Evolutionary conservation across 345 rosid species (phyloP), one percentile per base, ranked within the genome.

Genomic region (Combretum micranthum): DNA sequence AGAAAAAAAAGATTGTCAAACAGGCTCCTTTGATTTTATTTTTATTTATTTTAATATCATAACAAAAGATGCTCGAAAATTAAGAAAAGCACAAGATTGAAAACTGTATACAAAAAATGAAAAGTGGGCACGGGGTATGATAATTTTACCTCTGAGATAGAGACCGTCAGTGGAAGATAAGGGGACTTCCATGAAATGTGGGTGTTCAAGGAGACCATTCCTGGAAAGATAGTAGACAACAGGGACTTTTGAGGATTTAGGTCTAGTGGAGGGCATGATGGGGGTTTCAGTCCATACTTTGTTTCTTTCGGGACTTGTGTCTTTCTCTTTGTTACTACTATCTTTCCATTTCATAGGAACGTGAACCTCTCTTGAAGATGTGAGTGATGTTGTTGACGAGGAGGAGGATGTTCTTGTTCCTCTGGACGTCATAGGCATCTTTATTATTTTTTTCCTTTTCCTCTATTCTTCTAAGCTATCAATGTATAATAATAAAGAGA

Each of bases 181-280:
- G 45, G 93, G 73, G 57, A 88, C 97, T 67, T 92, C 96, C 76
- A 89, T 86, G 82, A 89, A 88, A 83, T 89, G 99, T 17, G 99
- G 99, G 64, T 92, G 99, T 61, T 92, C 96, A 21, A 92, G 96
- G 62, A 84, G 94, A 55, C 99, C 99, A 65, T 83, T 86, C 26
- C 94, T 79, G 62, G 76, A 83, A 51, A 92, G 80, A 57, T 89
- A 92, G 63, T 92, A 92, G 18, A 92, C 85, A 26, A 92, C 99
- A 50, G 94, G 72, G 50, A 85, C 94, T 74, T 72, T 79, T 21
- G 61, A 75, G 66, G 43, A 50, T 42, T n/a, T 23, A 17, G 54
- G 46, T 77, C 49, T 77, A 75, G 59, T 57, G 57, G 53, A 76
- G n/a, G n/a, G n/a, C n/a, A n/a, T n/a, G 77, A 55, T 77, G 76